Percentiles rank a stretch among this genome's conserved stretches.
These are phyloP conservation scores for Lentinula edodes DNA, from an alignment of 768 basidiomycete species.

Conservation along the genomic window DNA sequence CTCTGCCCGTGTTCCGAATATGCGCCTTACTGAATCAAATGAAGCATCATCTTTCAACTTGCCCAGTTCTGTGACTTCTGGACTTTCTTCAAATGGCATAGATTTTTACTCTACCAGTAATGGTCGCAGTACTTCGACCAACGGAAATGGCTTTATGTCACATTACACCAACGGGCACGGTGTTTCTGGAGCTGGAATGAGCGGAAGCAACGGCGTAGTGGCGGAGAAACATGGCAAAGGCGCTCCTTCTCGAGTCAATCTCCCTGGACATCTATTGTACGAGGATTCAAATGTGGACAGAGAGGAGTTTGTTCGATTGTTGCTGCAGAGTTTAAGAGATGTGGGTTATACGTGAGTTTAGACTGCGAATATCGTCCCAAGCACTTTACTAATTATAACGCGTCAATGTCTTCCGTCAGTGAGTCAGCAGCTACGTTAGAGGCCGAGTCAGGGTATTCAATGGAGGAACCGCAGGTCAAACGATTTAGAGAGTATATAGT, in stretches of 20 bases:
- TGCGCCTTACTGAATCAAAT: conserved; percentile 50
- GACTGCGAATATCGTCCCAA: neutral
- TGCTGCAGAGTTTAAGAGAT: conserved; percentile 85
- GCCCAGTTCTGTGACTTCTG: conserved; percentile 26
- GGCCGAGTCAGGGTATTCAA: conserved; percentile 86
- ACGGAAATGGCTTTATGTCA: conserved; percentile 35
- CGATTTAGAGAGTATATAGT: conserved; percentile 79
- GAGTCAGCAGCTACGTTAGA: conserved; percentile 87
- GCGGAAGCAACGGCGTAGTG: conserved; percentile 40
- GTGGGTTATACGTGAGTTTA: conserved; percentile 67
- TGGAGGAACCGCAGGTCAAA: conserved; percentile 73
- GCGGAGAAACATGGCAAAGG: conserved; percentile 41
- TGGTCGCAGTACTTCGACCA: conserved; percentile 24
- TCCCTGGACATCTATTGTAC: conserved; percentile 72
- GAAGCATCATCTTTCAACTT: neutral
- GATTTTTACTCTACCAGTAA: conserved; percentile 37
- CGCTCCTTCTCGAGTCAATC: conserved; percentile 52
- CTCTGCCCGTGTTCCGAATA: conserved; percentile 24
- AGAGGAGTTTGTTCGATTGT: conserved; percentile 86
- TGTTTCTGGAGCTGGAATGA: conserved; percentile 24
- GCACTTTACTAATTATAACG: neutral
- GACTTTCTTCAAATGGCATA: conserved; percentile 41
- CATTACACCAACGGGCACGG: conserved; percentile 28
- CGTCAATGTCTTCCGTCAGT: conserved; percentile 31
- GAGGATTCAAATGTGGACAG: conserved; percentile 76